Conservation (phyloP, 139 green algal species). For the Dunaliella sp. region DNA sequence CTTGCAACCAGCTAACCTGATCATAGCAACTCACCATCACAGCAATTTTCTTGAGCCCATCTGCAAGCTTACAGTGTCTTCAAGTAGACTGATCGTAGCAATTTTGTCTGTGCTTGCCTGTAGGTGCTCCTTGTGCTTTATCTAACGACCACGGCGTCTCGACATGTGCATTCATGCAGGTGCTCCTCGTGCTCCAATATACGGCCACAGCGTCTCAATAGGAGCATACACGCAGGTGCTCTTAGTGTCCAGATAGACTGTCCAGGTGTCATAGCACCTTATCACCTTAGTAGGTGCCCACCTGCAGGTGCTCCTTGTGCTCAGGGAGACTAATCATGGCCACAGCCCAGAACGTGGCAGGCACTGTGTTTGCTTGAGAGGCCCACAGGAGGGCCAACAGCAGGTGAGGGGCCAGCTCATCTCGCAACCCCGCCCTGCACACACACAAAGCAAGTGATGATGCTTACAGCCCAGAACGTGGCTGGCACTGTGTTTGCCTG, state of each 20-base stretch:
- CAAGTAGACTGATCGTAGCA: too few species aligned
- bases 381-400: slow-evolving; percentile 76
- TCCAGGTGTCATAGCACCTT: too few species aligned
- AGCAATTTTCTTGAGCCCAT: too few species aligned
- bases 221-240: not conserved
- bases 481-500: slow-evolving; percentile 70
- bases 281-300: not conserved
- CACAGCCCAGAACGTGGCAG: slow-evolving; percentile 62
- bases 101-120: too few species aligned
- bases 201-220: not conserved
- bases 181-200: too few species aligned
- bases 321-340: slow-evolving; percentile 70
- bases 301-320: slow-evolving; percentile 30
- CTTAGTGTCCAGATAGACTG: not conserved
- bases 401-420: slow-evolving; percentile 55
- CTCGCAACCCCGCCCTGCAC: slow-evolving; percentile 32
- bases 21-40: too few species aligned
- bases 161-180: too few species aligned
- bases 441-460: slow-evolving; percentile 36
- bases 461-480: slow-evolving; percentile 61
- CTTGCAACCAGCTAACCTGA: too few species aligned
- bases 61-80: too few species aligned
- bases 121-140: too few species aligned
- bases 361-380: slow-evolving; percentile 67
- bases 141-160: too few species aligned